A percentile compares a stretch with the other conserved stretches of the same genome.
These are phyloP conservation scores for Coriaria nepalensis DNA, from an alignment of 306 rosid genomes.

Conservation along the genomic window DNA sequence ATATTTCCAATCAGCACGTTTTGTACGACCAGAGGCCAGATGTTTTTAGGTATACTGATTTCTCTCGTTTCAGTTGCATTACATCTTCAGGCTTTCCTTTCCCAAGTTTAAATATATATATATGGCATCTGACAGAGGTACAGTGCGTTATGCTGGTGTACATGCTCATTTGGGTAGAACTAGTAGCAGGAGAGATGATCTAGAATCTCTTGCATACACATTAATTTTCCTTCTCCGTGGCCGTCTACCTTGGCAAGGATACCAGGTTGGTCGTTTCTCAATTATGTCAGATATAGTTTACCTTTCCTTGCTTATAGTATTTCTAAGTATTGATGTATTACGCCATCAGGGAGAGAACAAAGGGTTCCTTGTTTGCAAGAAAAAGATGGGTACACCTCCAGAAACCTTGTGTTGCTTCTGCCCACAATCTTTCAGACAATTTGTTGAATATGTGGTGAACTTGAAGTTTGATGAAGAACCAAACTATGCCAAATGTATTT, in stretches of 20 bases:
- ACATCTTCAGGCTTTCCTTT: no score
- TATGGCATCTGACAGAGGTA: no score
- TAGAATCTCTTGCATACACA: conserved; percentile 90
- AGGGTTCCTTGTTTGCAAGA: conserved; percentile 74
- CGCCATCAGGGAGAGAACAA: conserved; percentile 96
- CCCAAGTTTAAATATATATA: no score
- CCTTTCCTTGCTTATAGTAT: no score
- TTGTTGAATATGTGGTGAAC: conserved; percentile 65
- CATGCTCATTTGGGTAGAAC: conserved; percentile 94
- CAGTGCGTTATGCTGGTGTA: conserved; percentile 80
- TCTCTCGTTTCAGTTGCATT: no score
- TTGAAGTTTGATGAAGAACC: conserved; percentile 89
- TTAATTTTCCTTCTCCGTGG: conserved; percentile 81
- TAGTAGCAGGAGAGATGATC: conserved; percentile 81
- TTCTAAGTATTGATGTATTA: no score
- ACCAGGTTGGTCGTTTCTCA: no score
- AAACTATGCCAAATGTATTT: conserved; percentile 67
- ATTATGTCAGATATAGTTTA: no score
- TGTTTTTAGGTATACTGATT: conserved; percentile 83
- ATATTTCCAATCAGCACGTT: no score
- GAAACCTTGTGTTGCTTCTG: conserved; percentile 56
- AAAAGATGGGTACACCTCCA: conserved; percentile 78
- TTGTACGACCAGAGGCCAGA: no score
- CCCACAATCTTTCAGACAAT: conserved; percentile 72
- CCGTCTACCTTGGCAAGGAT: conserved; percentile 93